Percentiles rank a stretch among this genome's conserved stretches.
Evolutionary conservation across 208 protist species (phyloP).

Genomic region (Tritrichomonas foetus): DNA sequence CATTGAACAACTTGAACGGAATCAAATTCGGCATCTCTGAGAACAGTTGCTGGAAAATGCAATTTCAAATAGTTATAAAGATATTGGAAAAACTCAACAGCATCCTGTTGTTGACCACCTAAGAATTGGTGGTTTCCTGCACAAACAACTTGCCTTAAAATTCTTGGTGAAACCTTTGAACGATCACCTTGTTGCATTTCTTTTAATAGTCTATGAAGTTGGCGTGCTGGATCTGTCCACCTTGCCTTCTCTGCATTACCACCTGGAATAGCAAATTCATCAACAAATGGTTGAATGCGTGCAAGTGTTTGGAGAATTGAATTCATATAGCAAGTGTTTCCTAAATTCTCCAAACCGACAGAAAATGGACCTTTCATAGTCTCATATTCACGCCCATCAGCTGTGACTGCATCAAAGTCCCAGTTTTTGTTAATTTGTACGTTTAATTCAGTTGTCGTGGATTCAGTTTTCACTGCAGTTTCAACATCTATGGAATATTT

Average conservation of each 20-base stretch:
- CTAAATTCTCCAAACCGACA: constrained; percentile 84
- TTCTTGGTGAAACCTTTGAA: background rate
- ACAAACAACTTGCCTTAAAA: background rate
- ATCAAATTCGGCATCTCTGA: background rate
- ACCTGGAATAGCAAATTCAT: background rate
- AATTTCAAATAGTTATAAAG: background rate
- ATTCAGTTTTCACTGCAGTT: constrained; percentile 64
- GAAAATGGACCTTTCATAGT: constrained; percentile 79
- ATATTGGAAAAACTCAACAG: background rate
- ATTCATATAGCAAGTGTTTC: constrained; percentile 71
- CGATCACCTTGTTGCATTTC: background rate
- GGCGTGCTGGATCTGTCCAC: background rate
- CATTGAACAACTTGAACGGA: background rate
- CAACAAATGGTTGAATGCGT: background rate
- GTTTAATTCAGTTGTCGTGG: constrained; percentile 86
- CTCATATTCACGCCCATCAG: constrained; percentile 53
- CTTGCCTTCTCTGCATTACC: background rate
- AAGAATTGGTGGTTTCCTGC: background rate
- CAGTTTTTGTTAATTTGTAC: constrained; percentile 85
- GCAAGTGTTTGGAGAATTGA: background rate
- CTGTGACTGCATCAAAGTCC: constrained; percentile 78
- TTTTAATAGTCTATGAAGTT: background rate
- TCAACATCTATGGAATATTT: constrained; percentile 86
- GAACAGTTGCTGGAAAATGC: background rate
- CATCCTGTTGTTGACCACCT: background rate